A percentile compares a stretch with the other conserved stretches of the same genome.
Evolutionary conservation across 768 basidiomycete species (phyloP).

Genomic region (Mycena pura): DNA sequence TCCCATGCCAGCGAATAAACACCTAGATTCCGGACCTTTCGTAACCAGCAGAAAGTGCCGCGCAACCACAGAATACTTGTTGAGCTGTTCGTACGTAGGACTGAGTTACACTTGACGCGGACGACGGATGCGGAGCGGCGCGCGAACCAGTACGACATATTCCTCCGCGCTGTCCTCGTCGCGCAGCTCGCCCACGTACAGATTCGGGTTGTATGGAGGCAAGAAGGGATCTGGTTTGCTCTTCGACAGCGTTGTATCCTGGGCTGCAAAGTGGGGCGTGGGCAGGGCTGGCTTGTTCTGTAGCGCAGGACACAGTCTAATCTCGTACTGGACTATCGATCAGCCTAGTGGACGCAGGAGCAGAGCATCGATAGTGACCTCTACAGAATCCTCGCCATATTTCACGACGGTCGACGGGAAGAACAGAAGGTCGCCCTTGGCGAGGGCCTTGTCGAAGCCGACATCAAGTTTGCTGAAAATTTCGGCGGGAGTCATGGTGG

Average conservation of each 20-base stretch:
- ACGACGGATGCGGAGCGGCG: conserved; percentile 27
- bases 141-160: conserved; percentile 73
- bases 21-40: conserved; percentile 66
- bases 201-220: conserved; percentile 82
- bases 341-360: neutral
- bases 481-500: conserved; percentile 48
- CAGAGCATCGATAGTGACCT: conserved; percentile 49
- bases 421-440: conserved; percentile 73
- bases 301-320: conserved; percentile 85
- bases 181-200: conserved; percentile 78
- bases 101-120: neutral
- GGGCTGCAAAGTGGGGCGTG: conserved; percentile 44
- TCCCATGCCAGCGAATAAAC: neutral
- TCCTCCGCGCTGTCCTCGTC: conserved; percentile 63
- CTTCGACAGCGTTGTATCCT: conserved; percentile 20
- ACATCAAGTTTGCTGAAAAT: conserved; percentile 62
- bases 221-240: conserved; percentile 72
- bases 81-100: conserved; percentile 57
- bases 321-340: conserved; percentile 68
- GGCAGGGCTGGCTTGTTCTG: conserved; percentile 74
- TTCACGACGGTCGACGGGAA: conserved; percentile 76
- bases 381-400: conserved; percentile 67
- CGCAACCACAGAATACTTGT: conserved; percentile 86
- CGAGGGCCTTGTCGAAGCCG: conserved; percentile 63
- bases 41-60: conserved; percentile 89